Evolutionary conservation across 805 yeast genomes (phyloP).

Genomic region (Starmerella kuoi): DNA sequence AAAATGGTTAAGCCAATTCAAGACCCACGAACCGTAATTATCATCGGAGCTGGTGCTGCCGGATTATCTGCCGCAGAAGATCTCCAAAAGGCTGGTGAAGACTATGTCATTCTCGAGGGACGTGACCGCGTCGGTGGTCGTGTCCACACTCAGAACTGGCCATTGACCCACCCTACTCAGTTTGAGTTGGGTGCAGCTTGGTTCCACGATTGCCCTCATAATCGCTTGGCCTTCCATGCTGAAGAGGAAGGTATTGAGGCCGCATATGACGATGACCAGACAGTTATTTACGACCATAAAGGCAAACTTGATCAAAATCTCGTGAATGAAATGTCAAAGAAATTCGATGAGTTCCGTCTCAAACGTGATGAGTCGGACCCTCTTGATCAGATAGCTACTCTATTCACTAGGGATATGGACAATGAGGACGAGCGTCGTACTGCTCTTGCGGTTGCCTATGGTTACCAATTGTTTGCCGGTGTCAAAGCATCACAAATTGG

Average conservation of each 20-base stretch:
- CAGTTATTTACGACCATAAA: conserved; percentile 13
- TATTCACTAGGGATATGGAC: conserved; percentile 8
- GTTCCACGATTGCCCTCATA: conserved; percentile 23
- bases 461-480: conserved; percentile 13
- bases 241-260: conserved; percentile 16
- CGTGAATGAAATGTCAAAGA: conserved; percentile 7
- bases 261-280: conserved; percentile 20
- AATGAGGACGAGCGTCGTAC: conserved; percentile 12
- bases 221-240: conserved; percentile 19
- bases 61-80: conserved; percentile 27
- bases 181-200: conserved; percentile 25
- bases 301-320: conserved; percentile 17
- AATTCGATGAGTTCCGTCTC: conserved; percentile 17
- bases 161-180: conserved; percentile 11
- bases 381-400: conserved; percentile 14
- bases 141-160: conserved; percentile 17
- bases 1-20: conserved; percentile 2
- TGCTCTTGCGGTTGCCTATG: conserved; percentile 11
- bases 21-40: conserved; percentile 15
- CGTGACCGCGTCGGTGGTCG: conserved; percentile 29
- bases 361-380: conserved; percentile 9
- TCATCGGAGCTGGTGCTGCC: conserved; percentile 29
- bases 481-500: conserved; percentile 10
- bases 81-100: conserved; percentile 18
- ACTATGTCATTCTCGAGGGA: conserved; percentile 25